Conservation (phyloP, 2,329 filamentous ascomycete genomes). For the Dactylellina parvicollis region DNA sequence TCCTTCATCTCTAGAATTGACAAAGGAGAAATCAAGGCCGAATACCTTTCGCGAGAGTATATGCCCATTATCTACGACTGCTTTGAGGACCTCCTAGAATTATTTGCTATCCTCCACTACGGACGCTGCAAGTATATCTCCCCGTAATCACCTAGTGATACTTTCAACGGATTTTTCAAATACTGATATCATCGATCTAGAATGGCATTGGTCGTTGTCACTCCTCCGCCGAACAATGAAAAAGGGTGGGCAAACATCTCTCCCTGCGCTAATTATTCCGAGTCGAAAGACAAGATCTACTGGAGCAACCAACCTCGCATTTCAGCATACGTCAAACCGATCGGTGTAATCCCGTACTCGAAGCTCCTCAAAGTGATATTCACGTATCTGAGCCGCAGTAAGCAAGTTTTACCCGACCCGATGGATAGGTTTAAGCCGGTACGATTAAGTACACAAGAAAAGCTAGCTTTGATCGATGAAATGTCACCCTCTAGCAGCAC, state of each 20-base stretch:
- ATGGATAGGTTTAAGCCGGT: conserved; percentile 31
- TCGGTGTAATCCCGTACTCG: conserved; percentile 35
- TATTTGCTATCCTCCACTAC: conserved; percentile 31
- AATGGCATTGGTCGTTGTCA: conserved; percentile 46
- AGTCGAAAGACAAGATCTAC: conserved; percentile 23
- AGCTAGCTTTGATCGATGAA: conserved; percentile 22
- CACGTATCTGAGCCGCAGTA: conserved; percentile 23
- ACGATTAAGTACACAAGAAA: conserved; percentile 35
- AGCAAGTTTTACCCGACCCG: conserved; percentile 21
- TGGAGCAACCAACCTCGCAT: conserved; percentile 41
- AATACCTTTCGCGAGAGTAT: conserved; percentile 15
- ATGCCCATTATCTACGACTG: conserved; percentile 46
- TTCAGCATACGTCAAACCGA: conserved; percentile 30
- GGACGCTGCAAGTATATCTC: conserved; percentile 41
- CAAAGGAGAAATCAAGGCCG: conserved; percentile 1
- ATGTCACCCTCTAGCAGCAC: conserved; percentile 1
- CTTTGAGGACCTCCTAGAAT: conserved; percentile 18
- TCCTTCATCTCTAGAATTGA: conserved; percentile 19
- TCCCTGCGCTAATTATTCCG: conserved; percentile 23
- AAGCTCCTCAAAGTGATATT: conserved; percentile 16
- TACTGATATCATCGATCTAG: neutral
- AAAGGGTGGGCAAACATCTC: conserved; percentile 16
- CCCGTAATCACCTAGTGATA: too few relatives aligned
- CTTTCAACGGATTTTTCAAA: neutral
- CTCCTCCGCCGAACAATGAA: conserved; percentile 19